A percentile compares a stretch with the other conserved stretches of the same genome.
Evolutionary conservation across 2,329 filamentous ascomycete species (phyloP).

Genomic region (Diaporthe batatas): DNA sequence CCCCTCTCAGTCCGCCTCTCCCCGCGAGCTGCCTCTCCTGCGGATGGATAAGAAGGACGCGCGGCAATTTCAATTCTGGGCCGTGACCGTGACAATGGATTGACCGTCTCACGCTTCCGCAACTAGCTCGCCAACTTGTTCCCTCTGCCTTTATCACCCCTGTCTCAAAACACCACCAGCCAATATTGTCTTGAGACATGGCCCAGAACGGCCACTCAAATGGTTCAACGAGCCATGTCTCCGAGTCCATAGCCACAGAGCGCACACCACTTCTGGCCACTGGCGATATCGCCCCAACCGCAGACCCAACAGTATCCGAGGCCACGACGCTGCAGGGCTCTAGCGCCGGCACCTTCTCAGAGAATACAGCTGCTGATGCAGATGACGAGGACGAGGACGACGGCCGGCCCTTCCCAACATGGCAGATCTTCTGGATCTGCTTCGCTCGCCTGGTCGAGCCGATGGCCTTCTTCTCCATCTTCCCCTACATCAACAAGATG

Average conservation of each 20-base stretch:
- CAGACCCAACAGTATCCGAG: constrained; percentile 44
- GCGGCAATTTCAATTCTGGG: background rate
- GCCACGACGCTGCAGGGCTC: constrained; percentile 42
- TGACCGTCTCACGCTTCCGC: constrained; percentile 2
- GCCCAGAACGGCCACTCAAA: constrained; percentile 9
- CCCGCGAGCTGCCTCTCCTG: constrained; percentile 1
- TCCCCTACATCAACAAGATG: constrained; percentile 86
- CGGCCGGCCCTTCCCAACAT: constrained; percentile 66
- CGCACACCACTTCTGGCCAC: constrained; percentile 50
- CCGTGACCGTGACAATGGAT: background rate
- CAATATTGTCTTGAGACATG: background rate
- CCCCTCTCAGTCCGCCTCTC: background rate
- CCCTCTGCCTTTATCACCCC: background rate
- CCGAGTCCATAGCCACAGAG: constrained; percentile 45
- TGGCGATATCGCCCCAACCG: constrained; percentile 41
- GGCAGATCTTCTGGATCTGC: constrained; percentile 81
- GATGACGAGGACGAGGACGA: constrained; percentile 34
- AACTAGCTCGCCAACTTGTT: background rate
- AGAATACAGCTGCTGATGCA: constrained; percentile 28
- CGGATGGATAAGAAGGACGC: constrained; percentile 12
- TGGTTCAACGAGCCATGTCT: background rate
- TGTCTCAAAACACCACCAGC: background rate
- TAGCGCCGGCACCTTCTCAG: constrained; percentile 41
- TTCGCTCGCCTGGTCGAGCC: constrained; percentile 80
- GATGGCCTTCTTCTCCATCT: constrained; percentile 86